Conservation (phyloP, 768 basidiomycete species). For the Tephrocybe rancida region DNA sequence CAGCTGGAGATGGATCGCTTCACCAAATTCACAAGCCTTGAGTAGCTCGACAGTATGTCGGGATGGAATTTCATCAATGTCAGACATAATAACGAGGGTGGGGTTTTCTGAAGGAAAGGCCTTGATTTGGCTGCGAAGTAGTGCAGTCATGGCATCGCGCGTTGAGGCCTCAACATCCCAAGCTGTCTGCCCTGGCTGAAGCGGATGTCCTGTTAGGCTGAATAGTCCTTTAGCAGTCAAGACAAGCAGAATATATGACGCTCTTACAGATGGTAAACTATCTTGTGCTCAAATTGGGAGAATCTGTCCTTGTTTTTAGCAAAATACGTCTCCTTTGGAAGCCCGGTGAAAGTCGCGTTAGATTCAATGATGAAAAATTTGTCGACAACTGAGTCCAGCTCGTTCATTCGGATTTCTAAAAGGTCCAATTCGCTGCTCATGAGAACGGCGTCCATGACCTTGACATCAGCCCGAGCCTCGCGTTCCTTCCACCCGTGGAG, state of each 20-base stretch:
- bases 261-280: constrained; percentile 52
- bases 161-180: constrained; percentile 54
- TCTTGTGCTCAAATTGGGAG: constrained; percentile 51
- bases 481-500: constrained; percentile 59
- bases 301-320: constrained; percentile 47
- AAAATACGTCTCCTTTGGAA: constrained; percentile 56
- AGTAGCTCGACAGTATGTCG: constrained; percentile 52
- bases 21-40: constrained; percentile 52
- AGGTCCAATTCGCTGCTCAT: constrained; percentile 68
- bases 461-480: constrained; percentile 31
- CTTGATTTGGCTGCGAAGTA: constrained; percentile 42
- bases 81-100: constrained; percentile 60
- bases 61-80: constrained; percentile 65
- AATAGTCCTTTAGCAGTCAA: neutral
- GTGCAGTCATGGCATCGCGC: constrained; percentile 48
- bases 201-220: constrained; percentile 49
- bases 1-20: constrained; percentile 60
- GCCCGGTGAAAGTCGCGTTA: constrained; percentile 62
- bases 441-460: constrained; percentile 58
- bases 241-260: neutral
- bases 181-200: constrained; percentile 42
- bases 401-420: constrained; percentile 63
- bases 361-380: constrained; percentile 65
- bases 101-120: constrained; percentile 29
- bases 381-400: constrained; percentile 58